Conservation (phyloP, 805 yeast species). For the Schwanniomyces polymorphus region DNA sequence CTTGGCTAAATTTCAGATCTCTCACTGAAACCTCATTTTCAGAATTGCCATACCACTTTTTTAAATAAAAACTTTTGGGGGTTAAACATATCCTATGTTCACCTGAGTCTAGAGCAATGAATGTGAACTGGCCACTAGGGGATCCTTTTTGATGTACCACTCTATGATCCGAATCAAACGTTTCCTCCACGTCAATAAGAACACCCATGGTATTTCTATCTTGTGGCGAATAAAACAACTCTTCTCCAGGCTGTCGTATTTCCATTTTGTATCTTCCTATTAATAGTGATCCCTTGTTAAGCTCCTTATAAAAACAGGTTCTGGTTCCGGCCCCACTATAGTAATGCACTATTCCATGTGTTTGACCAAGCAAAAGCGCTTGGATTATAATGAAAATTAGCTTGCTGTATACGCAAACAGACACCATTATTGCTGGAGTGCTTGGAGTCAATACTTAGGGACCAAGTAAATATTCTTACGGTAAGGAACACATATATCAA, state of each 20-base stretch:
- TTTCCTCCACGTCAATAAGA: slow-evolving; percentile 49
- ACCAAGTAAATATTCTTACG: too few relatives aligned
- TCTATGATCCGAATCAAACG: slow-evolving; percentile 17
- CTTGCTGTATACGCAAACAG: neutral
- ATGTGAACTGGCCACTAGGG: slow-evolving; percentile 24
- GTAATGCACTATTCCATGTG: slow-evolving; percentile 37
- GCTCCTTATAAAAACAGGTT: slow-evolving; percentile 58
- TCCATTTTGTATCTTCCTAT: slow-evolving; percentile 52
- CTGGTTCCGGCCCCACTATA: slow-evolving; percentile 52
- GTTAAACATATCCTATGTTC: slow-evolving; percentile 26
- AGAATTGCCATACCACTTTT: slow-evolving; percentile 15
- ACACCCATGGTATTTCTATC: slow-evolving; percentile 28
- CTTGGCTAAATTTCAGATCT: slow-evolving; percentile 21
- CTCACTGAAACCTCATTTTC: slow-evolving; percentile 9
- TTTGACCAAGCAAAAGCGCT: neutral
- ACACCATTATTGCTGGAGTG: neutral
- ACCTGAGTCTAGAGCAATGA: slow-evolving; percentile 24
- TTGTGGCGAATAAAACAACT: slow-evolving; percentile 28
- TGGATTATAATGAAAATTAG: neutral
- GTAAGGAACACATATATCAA: neutral
- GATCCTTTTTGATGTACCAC: slow-evolving; percentile 25
- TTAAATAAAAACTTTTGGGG: slow-evolving; percentile 19
- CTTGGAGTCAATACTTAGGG: too few relatives aligned
- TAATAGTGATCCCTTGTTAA: slow-evolving; percentile 49
- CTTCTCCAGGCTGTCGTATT: slow-evolving; percentile 35